Base-by-base conservation (phyloP, 192 early-diverging fungal genomes). In the Oehlia diaphana region DNA sequence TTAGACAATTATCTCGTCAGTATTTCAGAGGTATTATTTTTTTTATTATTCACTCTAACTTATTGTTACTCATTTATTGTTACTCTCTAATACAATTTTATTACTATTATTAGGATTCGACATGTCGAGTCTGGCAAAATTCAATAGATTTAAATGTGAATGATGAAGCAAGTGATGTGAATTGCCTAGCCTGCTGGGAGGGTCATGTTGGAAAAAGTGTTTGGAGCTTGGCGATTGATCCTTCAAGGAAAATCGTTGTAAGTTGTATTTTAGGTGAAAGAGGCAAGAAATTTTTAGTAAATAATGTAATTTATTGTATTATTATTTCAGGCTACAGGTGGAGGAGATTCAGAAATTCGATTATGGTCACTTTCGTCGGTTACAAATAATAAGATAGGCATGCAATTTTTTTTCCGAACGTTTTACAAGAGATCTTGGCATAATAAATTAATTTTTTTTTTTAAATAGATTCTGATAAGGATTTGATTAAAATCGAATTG, bases 201-300 rank as follows among this genome's bases (percentile, higher is more conserved):
- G 94, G 93, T 4, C 95, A 95, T 81, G 88, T 87, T 31, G 89
- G 89, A 26, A 95, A 93, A 80, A 94, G 93, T 77, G 89, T 94
- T 5, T 97, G 95, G 95, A 87, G 92, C 37, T 82, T 94, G 16
- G 94, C 93, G 3, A 84, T 94, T 8, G 85, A 83, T 76, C 89
- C 87, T 1, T 82, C 74, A 3, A 76, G 82, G 39, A 80, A 82
- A 4, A 77, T 88, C 23, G 87, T 93, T 21, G 83, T 87, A 81
- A 49, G 83, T 69, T 62, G 21, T 19, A 19, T 66, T 70, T 31
- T 53, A 61, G n/a, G 21, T 28, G n/a, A 21, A 14, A 21, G n/a
- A 23, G 6, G 26, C 10, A 8, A 19, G 33, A 23, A 37, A 42
- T 42, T 42, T 21, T 42, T 47, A 47, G 10, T 47, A 12, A 12